These are phyloP conservation scores for Vitis rotundifolia DNA, from an alignment of 164 flowering plant species.

Conservation along the genomic window DNA sequence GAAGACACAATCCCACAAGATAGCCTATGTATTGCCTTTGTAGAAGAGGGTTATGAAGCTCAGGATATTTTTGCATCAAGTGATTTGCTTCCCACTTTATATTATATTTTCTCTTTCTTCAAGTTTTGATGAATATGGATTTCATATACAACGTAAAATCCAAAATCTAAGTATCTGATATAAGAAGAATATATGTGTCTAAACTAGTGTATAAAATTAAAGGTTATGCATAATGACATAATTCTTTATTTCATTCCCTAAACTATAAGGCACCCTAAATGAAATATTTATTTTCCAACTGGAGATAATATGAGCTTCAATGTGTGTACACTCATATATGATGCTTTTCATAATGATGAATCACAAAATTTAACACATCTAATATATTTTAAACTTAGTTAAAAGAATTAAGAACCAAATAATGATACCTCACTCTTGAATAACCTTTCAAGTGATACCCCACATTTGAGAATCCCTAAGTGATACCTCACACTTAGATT, in stretches of 20 bases:
- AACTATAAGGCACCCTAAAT: neutral
- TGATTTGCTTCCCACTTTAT: slow-evolving; percentile 3
- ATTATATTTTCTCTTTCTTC: neutral
- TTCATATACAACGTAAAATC: neutral
- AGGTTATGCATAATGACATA: neutral
- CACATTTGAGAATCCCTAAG: too few relatives aligned
- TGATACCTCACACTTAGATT: too few relatives aligned
- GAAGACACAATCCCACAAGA: slow-evolving; percentile 58
- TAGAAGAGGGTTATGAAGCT: slow-evolving; percentile 32
- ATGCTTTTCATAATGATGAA: too few relatives aligned
- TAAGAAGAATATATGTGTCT: neutral
- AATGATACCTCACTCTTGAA: too few relatives aligned
- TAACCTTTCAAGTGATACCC: too few relatives aligned
- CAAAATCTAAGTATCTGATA: slow-evolving; percentile 3
- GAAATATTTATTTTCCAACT: neutral
- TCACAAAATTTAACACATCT: too few relatives aligned
- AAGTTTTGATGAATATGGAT: neutral
- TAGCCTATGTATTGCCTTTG: slow-evolving; percentile 34
- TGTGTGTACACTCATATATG: too few relatives aligned
- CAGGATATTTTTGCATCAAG: slow-evolving; percentile 40
- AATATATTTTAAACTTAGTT: too few relatives aligned
- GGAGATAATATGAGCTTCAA: neutral
- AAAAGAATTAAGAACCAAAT: too few relatives aligned
- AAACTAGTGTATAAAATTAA: too few relatives aligned
- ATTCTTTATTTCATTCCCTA: neutral